Evolutionary conservation across 2,329 filamentous ascomycete genomes (phyloP), one percentile per base, ranked within the genome.

Genomic region (Macroventuria anomochaeta): DNA sequence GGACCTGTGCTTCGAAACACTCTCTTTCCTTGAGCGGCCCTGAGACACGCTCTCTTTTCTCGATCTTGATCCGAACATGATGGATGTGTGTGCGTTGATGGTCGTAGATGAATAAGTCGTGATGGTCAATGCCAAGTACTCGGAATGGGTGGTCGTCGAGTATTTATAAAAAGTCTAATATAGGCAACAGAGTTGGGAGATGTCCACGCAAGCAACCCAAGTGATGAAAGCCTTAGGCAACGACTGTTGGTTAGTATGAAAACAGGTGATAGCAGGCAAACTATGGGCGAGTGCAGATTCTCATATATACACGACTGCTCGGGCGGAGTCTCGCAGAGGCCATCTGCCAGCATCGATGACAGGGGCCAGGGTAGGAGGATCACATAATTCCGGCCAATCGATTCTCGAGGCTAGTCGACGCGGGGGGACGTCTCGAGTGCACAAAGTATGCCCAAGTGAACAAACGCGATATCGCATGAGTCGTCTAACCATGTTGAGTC

Each of bases 1-100:
- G 48, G 72, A 69, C 53, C 73, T 69, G 58, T 74, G 67, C 62
- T 75, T 74, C 21, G 73, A 75, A 59, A 76, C 70, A 64, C 70
- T 75, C 25, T 68, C 68, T 33, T 69, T 60, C 53, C 66, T 64
- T 46, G 68, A 61, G 62, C 69, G 64, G 57, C 53, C 59, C 28
- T 39, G 38, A 20, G 73, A 75, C 62, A 76, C 70, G 65, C 70
- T 75, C 20, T 68, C 68, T 29, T 69, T 60, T 56, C 66, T 66
- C 55, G 68, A 61, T 61, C 69, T 61, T 62, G 69, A 72, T 64
- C 68, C 68, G 51, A 75, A 74, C 72, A 75, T 75, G 59, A 57
- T 71, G 59, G 37, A 44, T 49, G 34, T 31, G 33, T 54, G 44
- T 33, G 51, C 18, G 37, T 44, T 54, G 51, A 40, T 55, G 58